Evolutionary conservation across 352 stramenopile species (phyloP).

Genomic region (Pythium guiyangense): DNA sequence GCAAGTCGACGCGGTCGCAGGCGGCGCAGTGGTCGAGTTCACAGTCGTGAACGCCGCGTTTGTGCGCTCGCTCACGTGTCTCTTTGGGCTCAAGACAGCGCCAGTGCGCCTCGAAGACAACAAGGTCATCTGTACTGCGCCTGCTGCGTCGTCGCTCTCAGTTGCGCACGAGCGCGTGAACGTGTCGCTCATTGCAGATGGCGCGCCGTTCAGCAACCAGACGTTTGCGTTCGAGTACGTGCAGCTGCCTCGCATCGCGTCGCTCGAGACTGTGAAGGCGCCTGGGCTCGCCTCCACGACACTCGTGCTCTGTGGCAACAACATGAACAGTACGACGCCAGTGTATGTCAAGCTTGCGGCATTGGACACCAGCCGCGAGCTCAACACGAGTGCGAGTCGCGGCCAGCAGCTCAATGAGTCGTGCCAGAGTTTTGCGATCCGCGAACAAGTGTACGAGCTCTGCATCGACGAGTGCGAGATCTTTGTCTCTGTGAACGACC

Average conservation of each 20-base stretch:
- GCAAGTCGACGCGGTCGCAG: slow-evolving; percentile 21
- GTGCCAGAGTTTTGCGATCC: slow-evolving; percentile 11
- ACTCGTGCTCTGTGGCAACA: slow-evolving; percentile 9
- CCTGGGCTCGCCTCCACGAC: slow-evolving; percentile 2
- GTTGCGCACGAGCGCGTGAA: slow-evolving; percentile 12
- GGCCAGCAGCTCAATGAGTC: slow-evolving; percentile 4
- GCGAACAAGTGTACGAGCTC: background rate
- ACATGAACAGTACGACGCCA: background rate
- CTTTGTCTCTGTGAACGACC: slow-evolving; percentile 39
- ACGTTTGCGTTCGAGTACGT: slow-evolving; percentile 31
- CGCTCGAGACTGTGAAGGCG: slow-evolving; percentile 10
- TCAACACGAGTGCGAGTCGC: background rate
- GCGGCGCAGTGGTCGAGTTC: slow-evolving; percentile 28
- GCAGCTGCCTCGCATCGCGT: slow-evolving; percentile 16
- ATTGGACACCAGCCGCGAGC: background rate
- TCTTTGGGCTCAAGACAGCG: slow-evolving; percentile 25
- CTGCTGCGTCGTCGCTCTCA: slow-evolving; percentile 10
- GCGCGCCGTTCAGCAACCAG: slow-evolving; percentile 15
- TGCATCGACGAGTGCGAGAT: slow-evolving; percentile 19
- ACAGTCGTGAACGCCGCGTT: slow-evolving; percentile 28
- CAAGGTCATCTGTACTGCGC: slow-evolving; percentile 24
- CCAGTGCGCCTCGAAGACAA: slow-evolving; percentile 15
- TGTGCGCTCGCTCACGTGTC: slow-evolving; percentile 20
- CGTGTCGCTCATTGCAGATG: slow-evolving; percentile 21
- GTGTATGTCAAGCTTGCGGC: slow-evolving; percentile 5